Conservation (phyloP, 768 basidiomycete genomes). For the Zangia roseola region DNA sequence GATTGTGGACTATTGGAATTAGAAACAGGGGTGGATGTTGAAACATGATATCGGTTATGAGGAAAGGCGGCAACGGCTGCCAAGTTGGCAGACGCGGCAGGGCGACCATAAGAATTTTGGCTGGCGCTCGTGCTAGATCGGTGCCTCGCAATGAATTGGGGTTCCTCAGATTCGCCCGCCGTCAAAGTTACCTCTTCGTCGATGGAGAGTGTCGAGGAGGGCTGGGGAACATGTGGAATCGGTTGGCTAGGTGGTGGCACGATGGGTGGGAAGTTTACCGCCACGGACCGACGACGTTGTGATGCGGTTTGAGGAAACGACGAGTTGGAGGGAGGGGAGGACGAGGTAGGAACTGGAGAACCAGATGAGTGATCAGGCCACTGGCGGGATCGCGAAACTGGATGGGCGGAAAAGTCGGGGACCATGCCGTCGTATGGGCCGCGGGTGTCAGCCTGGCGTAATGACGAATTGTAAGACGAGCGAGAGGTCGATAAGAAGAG, state of each 20-base stretch:
- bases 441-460: background rate
- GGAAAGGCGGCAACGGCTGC: slow-evolving; percentile 63
- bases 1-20: slow-evolving; percentile 29
- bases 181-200: slow-evolving; percentile 21
- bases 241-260: slow-evolving; percentile 73
- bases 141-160: slow-evolving; percentile 28
- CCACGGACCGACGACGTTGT: slow-evolving; percentile 69
- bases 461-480: background rate
- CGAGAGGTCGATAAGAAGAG: background rate
- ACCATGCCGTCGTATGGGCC: slow-evolving; percentile 25
- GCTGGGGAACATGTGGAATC: slow-evolving; percentile 63
- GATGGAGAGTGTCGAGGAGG: slow-evolving; percentile 17
- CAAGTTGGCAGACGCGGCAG: slow-evolving; percentile 47
- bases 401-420: slow-evolving; percentile 29
- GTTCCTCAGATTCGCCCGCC: slow-evolving; percentile 28
- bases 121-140: slow-evolving; percentile 38
- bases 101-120: slow-evolving; percentile 31
- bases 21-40: slow-evolving; percentile 24
- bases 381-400: slow-evolving; percentile 31
- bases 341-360: slow-evolving; percentile 27
- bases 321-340: slow-evolving; percentile 32
- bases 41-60: slow-evolving; percentile 44
- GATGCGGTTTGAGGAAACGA: slow-evolving; percentile 24
- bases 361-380: slow-evolving; percentile 31
- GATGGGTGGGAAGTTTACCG: slow-evolving; percentile 60